phyloP scores from a whole-genome alignment of 495 filamentous ascomycete species.

The Lineolata rhizophorae region DNA sequence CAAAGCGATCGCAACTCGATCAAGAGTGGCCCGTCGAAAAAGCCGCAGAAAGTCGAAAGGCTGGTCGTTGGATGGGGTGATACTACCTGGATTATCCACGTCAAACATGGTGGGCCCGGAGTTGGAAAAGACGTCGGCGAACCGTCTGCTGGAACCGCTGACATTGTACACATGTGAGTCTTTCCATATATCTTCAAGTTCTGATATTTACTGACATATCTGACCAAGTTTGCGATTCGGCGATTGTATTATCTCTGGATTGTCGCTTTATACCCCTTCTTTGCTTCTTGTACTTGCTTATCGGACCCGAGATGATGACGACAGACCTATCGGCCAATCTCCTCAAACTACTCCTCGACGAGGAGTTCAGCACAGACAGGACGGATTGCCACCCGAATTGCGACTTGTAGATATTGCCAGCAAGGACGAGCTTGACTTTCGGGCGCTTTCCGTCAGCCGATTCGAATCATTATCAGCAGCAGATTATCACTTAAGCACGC shows the following conservation, averaged over 20 bases:
- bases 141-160: constrained; percentile 52
- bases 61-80: constrained; percentile 86
- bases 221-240: constrained; percentile 47
- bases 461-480: constrained; percentile 70
- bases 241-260: constrained; percentile 91
- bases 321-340: constrained; percentile 25
- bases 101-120: constrained; percentile 52
- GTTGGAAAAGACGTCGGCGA: constrained; percentile 48
- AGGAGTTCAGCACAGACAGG: constrained; percentile 42
- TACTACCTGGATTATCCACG: constrained; percentile 85
- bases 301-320: constrained; percentile 45
- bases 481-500: constrained; percentile 74
- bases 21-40: constrained; percentile 7
- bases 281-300: constrained; percentile 80
- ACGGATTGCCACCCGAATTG: constrained; percentile 66
- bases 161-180: constrained; percentile 80
- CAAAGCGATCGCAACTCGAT: constrained; percentile 5
- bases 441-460: constrained; percentile 60
- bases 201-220: not conserved
- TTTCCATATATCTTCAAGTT: too few relatives aligned
- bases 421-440: constrained; percentile 52
- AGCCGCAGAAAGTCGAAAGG: constrained; percentile 38
- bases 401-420: constrained; percentile 73
- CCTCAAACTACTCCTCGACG: constrained; percentile 28
- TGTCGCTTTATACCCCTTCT: constrained; percentile 87